These are phyloP conservation scores for Magnolia sinica DNA, from an alignment of 164 flowering plant genomes.

Conservation along the genomic window DNA sequence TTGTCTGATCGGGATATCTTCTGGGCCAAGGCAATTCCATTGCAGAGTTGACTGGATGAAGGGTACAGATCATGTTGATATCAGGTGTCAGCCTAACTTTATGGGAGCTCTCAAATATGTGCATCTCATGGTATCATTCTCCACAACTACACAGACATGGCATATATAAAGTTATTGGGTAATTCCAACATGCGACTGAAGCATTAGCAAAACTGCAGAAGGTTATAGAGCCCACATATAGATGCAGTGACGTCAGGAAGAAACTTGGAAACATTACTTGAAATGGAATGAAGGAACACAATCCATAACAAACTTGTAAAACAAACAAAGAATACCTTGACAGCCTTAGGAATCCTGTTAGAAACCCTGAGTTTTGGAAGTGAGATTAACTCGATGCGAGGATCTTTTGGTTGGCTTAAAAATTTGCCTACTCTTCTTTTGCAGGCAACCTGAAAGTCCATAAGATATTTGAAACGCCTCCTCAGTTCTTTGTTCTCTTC, in stretches of 20 bases:
- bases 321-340: constrained; percentile 35
- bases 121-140: no score
- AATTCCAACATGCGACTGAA: neutral
- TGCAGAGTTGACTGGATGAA: no score
- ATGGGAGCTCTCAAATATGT: no score
- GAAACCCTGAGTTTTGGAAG: constrained; percentile 29
- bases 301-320: neutral
- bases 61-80: no score
- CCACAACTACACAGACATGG: no score
- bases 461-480: constrained; percentile 56
- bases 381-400: constrained; percentile 63
- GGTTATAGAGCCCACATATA: no score
- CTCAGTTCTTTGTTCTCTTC: constrained; percentile 63
- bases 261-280: neutral
- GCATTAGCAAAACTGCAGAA: neutral
- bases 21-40: no score
- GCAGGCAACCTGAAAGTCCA: constrained; percentile 65
- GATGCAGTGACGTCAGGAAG: neutral
- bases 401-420: constrained; percentile 60
- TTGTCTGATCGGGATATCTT: no score
- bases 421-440: constrained; percentile 51
- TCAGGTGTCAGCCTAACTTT: no score
- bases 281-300: neutral
- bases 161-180: no score
- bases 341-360: constrained; percentile 23